A percentile compares a stretch with the other conserved stretches of the same genome.
These are phyloP conservation scores for Entomortierella beljakovae DNA, from an alignment of 192 early-diverging fungal genomes.

Conservation along the genomic window DNA sequence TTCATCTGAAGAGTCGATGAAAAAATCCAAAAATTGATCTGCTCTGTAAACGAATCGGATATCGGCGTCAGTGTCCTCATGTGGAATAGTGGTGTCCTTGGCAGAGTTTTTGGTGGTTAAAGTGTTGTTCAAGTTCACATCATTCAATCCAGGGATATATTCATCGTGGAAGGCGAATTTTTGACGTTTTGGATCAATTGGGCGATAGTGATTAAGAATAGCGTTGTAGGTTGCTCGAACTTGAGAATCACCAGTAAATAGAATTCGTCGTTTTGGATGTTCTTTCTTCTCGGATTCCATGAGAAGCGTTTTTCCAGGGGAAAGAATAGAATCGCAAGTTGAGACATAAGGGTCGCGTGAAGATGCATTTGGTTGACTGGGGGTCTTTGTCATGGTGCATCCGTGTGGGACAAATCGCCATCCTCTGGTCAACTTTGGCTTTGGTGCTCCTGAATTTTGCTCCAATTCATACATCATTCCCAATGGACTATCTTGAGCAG, in stretches of 20 bases:
- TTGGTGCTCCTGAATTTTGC: neutral
- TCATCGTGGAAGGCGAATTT: constrained; percentile 17
- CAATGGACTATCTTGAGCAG: neutral
- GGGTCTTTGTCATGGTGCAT: constrained; percentile 37
- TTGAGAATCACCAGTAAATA: constrained; percentile 41
- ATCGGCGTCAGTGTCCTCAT: constrained; percentile 8
- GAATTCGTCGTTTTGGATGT: constrained; percentile 18
- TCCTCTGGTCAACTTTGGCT: constrained; percentile 18
- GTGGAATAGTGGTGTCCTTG: neutral
- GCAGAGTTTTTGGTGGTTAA: neutral
- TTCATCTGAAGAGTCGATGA: constrained; percentile 15
- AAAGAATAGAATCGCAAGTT: constrained; percentile 32
- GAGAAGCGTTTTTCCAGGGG: constrained; percentile 16
- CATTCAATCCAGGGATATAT: neutral
- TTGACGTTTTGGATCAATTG: constrained; percentile 6
- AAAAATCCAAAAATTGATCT: constrained; percentile 32
- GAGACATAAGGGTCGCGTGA: constrained; percentile 24
- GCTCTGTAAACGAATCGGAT: constrained; percentile 34
- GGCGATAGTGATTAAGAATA: constrained; percentile 43
- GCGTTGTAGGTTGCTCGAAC: constrained; percentile 42
- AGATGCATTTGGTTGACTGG: constrained; percentile 6
- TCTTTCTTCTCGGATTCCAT: neutral
- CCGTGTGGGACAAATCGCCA: constrained; percentile 47
- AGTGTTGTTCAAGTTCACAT: neutral
- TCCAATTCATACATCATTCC: neutral